Conservation (phyloP, 1,284 basidiomycete genomes). For the Ganoderma sinense region DNA sequence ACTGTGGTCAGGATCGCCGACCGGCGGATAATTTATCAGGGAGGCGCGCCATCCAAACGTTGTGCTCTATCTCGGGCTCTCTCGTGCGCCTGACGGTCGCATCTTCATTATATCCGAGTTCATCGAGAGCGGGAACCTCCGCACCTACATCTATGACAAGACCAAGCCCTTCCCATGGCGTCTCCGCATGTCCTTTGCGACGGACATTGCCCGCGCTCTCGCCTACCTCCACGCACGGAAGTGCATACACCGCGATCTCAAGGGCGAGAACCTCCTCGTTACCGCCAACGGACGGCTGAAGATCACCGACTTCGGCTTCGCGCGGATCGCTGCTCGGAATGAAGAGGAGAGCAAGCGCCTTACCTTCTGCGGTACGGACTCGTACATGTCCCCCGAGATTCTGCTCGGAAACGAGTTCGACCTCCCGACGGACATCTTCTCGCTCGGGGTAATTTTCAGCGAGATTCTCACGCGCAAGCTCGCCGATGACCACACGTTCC, state of each 20-base stretch:
- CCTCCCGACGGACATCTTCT: constrained; percentile 94
- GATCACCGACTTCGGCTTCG: constrained; percentile 96
- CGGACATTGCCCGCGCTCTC: constrained; percentile 92
- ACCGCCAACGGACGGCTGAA: constrained; percentile 94
- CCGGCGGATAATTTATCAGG: constrained; percentile 41
- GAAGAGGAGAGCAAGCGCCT: constrained; percentile 91
- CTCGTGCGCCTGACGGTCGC: constrained; percentile 86
- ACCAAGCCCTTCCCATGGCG: constrained; percentile 88
- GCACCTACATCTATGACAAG: constrained; percentile 87
- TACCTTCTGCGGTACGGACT: constrained; percentile 96
- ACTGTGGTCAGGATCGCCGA: constrained; percentile 1
- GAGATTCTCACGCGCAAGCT: constrained; percentile 90
- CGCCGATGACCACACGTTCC: constrained; percentile 85
- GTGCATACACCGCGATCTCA: constrained; percentile 89
- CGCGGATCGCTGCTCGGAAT: constrained; percentile 91
- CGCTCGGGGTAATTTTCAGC: constrained; percentile 93
- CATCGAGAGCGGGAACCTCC: constrained; percentile 87
- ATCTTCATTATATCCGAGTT: constrained; percentile 93
- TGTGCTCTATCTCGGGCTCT: constrained; percentile 93
- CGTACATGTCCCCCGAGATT: constrained; percentile 95
- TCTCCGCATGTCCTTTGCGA: constrained; percentile 91
- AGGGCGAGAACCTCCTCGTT: constrained; percentile 96
- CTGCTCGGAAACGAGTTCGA: constrained; percentile 91
- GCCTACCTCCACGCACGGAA: constrained; percentile 96
- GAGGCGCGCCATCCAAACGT: constrained; percentile 93